Evolutionary conservation across 805 yeast species (phyloP).

Genomic region (Saccharomycopsis selenospora): DNA sequence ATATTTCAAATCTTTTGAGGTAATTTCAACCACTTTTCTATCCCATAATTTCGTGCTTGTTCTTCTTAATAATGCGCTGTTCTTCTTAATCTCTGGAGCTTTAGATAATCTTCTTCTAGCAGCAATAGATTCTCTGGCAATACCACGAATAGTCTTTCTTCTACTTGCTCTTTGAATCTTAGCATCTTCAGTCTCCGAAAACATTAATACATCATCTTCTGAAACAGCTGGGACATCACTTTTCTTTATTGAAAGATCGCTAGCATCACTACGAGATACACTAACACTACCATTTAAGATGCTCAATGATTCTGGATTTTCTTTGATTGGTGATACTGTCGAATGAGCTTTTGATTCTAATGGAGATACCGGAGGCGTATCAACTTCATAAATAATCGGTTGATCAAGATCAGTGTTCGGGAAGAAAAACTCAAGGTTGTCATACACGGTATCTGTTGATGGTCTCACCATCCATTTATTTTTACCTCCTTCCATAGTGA

Average conservation of each 20-base stretch:
- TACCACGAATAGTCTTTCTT: slow-evolving; percentile 86
- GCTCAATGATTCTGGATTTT: slow-evolving; percentile 1
- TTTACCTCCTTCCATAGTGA: neutral
- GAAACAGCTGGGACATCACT: neutral
- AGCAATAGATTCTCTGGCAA: slow-evolving; percentile 76
- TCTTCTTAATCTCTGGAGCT: slow-evolving; percentile 18
- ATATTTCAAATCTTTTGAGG: slow-evolving; percentile 55
- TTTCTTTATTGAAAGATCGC: slow-evolving; percentile 4
- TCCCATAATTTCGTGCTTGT: slow-evolving; percentile 98
- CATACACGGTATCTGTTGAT: slow-evolving; percentile 87
- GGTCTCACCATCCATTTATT: slow-evolving; percentile 74
- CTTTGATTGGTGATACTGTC: slow-evolving; percentile 17
- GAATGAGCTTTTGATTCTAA: slow-evolving; percentile 24
- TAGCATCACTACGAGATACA: neutral
- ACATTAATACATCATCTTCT: slow-evolving; percentile 26
- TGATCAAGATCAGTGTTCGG: slow-evolving; percentile 89
- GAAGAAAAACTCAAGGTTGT: slow-evolving; percentile 84
- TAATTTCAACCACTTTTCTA: slow-evolving; percentile 82
- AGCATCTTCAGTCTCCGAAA: slow-evolving; percentile 21
- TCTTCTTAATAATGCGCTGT: slow-evolving; percentile 46
- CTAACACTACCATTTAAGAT: neutral
- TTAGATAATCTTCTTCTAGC: slow-evolving; percentile 34
- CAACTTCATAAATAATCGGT: slow-evolving; percentile 74
- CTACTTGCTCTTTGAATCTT: slow-evolving; percentile 42
- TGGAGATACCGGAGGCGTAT: slow-evolving; percentile 52